Conservation (phyloP, 768 basidiomycete species). For the Lactarius sanguifluus region DNA sequence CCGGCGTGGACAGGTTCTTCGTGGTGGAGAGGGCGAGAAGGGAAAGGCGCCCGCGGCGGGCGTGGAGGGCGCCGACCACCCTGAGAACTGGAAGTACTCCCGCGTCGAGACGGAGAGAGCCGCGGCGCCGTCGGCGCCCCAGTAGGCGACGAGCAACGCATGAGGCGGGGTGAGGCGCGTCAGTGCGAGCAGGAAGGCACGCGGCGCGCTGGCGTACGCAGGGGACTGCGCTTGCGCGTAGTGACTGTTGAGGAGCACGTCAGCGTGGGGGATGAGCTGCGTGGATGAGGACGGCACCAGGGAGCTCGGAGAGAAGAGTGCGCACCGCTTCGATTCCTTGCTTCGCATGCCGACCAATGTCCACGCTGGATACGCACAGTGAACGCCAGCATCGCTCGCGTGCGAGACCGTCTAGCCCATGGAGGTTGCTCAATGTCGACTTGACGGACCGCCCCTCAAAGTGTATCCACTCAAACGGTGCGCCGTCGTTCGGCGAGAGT, state of each 20-base stretch:
- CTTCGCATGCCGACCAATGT: conserved; percentile 68
- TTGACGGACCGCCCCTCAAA: conserved; percentile 81
- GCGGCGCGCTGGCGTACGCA: conserved; percentile 57
- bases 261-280: conserved; percentile 79
- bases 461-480: conserved; percentile 85
- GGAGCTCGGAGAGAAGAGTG: conserved; percentile 23
- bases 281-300: conserved; percentile 1
- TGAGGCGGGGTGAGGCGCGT: conserved; percentile 66
- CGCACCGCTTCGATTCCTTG: conserved; percentile 80
- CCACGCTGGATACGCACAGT: conserved; percentile 79
- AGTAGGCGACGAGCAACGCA: conserved; percentile 77
- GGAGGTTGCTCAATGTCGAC: conserved; percentile 75
- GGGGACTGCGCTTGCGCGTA: conserved; percentile 65
- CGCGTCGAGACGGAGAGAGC: conserved; percentile 77
- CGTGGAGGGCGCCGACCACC: conserved; percentile 63
- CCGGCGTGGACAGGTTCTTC: conserved; percentile 1
- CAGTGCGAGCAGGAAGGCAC: conserved; percentile 76
- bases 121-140: conserved; percentile 78
- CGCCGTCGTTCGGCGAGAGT: conserved; percentile 36
- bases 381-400: conserved; percentile 82
- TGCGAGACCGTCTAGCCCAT: conserved; percentile 78
- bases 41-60: conserved; percentile 30
- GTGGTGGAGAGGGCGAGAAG: conserved; percentile 19
- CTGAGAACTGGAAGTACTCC: conserved; percentile 84
- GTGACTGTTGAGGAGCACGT: conserved; percentile 70